Conservation (phyloP, 805 yeast genomes). For the Millerozyma acaciae region DNA sequence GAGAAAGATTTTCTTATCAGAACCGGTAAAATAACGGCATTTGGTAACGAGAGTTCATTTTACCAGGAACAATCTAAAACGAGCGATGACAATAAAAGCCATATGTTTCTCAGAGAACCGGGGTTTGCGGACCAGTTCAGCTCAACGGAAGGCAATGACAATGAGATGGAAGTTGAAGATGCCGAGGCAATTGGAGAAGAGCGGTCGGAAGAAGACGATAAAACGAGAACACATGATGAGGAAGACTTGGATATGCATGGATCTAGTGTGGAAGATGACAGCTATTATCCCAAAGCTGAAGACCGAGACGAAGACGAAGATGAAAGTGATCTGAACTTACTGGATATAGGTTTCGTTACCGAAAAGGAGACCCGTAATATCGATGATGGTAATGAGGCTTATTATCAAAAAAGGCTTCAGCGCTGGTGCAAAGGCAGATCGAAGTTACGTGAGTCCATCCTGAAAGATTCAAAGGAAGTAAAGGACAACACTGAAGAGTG, state of each 20-base stretch:
- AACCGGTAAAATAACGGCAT: conserved; percentile 92
- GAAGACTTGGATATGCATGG: background rate
- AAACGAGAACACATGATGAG: background rate
- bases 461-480: conserved; percentile 3
- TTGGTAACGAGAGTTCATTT: conserved; percentile 67
- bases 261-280: background rate
- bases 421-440: conserved; percentile 59
- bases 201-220: background rate
- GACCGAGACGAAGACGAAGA: conserved; percentile 17
- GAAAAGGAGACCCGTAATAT: conserved; percentile 27
- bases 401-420: conserved; percentile 56
- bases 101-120: conserved; percentile 47
- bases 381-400: conserved; percentile 80
- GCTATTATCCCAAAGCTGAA: conserved; percentile 1
- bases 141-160: conserved; percentile 19
- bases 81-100: conserved; percentile 24
- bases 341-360: conserved; percentile 10
- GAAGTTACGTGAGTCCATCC: conserved; percentile 27
- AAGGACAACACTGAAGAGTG: conserved; percentile 48
- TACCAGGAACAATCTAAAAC: conserved; percentile 35
- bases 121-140: conserved; percentile 32
- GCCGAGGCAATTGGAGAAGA: conserved; percentile 6
- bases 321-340: too few species aligned
- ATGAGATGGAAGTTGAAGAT: conserved; percentile 10
- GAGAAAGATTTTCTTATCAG: conserved; percentile 77